Percentiles rank a stretch among this genome's conserved stretches.
phyloP scores from a whole-genome alignment of 257 asterid genomes.

The Penstemon barbatus region DNA sequence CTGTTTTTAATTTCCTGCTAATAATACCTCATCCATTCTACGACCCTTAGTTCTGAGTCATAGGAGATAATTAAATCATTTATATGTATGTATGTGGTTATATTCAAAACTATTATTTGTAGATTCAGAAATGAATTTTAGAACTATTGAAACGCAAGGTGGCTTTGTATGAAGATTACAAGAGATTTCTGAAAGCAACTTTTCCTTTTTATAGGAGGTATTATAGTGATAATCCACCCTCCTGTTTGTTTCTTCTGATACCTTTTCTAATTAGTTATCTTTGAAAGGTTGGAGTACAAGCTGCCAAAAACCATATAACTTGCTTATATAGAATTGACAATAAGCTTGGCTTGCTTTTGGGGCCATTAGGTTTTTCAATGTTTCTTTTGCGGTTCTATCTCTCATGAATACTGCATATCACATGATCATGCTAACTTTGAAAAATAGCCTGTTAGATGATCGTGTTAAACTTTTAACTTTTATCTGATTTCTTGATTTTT shows the following conservation, averaged over 20 bases:
- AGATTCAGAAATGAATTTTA: neutral
- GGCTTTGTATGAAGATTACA: slow-evolving; percentile 22
- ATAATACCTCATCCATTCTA: neutral
- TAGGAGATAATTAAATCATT: neutral
- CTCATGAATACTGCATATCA: neutral
- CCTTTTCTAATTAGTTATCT: neutral
- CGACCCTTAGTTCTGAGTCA: slow-evolving; percentile 7
- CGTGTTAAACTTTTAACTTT: neutral
- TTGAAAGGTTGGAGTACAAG: neutral
- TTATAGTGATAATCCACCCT: neutral
- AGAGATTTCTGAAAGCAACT: slow-evolving; percentile 9
- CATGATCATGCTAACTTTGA: slow-evolving; percentile 1
- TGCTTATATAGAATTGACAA: neutral
- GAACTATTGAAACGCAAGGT: neutral
- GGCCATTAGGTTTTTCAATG: neutral
- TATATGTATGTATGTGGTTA: slow-evolving; percentile 1
- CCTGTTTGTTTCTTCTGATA: neutral
- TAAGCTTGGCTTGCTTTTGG: neutral
- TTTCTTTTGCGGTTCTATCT: neutral
- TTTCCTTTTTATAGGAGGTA: neutral
- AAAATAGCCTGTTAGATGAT: neutral
- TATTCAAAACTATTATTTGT: neutral
- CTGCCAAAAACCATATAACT: slow-evolving; percentile 2
- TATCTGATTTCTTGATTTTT: slow-evolving; percentile 25
- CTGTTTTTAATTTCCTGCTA: neutral